These are phyloP conservation scores for Penstemon barbatus DNA, from an alignment of 257 asterid genomes.

Conservation along the genomic window DNA sequence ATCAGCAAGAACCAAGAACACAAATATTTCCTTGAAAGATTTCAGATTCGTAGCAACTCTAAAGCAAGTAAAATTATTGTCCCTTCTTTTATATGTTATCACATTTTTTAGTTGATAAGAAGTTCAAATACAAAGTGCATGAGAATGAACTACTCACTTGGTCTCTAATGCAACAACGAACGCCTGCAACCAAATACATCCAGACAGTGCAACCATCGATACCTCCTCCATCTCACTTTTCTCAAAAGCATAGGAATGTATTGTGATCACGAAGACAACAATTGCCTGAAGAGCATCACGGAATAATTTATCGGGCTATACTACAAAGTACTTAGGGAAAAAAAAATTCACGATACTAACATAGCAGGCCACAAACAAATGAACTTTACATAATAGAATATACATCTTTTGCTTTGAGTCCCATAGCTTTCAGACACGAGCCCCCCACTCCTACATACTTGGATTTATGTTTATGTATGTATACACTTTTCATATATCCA, in stretches of 20 bases:
- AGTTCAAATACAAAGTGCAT: conserved; percentile 19
- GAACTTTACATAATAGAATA: conserved; percentile 8
- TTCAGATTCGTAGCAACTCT: neutral
- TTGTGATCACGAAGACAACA: conserved; percentile 84
- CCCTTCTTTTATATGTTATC: neutral
- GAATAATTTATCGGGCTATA: conserved; percentile 8
- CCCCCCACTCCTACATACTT: no score
- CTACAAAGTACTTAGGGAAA: conserved; percentile 18
- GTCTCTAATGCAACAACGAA: conserved; percentile 93
- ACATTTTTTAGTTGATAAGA: neutral
- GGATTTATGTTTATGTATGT: no score
- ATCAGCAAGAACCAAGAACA: neutral
- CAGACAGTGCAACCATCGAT: conserved; percentile 95
- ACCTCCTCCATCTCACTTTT: conserved; percentile 99
- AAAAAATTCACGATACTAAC: neutral
- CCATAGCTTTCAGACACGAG: neutral
- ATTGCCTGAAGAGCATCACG: conserved; percentile 69
- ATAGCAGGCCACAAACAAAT: conserved; percentile 1
- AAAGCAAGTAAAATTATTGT: neutral
- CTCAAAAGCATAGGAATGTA: conserved; percentile 83
- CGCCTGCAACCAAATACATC: conserved; percentile 99
- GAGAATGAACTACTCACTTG: conserved; percentile 58
- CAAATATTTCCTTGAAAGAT: neutral
- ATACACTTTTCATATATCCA: neutral
- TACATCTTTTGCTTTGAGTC: conserved; percentile 5